phyloP scores from a whole-genome alignment of 345 rosid species.

The Psidium friedrichsthalianum region DNA sequence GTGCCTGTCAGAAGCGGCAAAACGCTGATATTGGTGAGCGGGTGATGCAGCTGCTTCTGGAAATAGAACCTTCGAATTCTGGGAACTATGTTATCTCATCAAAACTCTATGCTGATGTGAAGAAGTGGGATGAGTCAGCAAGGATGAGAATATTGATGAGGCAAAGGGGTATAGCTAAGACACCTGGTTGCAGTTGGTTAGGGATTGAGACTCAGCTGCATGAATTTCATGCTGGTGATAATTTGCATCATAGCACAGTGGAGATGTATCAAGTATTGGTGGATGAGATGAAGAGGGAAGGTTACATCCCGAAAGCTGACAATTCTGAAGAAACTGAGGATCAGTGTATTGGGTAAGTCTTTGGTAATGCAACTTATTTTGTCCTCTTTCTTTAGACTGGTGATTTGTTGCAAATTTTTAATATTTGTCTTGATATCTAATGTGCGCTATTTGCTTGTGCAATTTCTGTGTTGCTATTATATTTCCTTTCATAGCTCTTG shows the following conservation, averaged over 20 bases:
- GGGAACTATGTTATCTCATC: constrained; percentile 78
- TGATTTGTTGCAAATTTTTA: neutral
- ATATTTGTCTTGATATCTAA: neutral
- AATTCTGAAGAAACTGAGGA: constrained; percentile 2
- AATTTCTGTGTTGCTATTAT: neutral
- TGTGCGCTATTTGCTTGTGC: neutral
- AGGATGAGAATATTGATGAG: constrained; percentile 67
- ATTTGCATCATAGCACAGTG: constrained; percentile 6
- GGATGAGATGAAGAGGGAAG: constrained; percentile 61
- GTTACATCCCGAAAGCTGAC: constrained; percentile 31
- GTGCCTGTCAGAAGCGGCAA: constrained; percentile 65
- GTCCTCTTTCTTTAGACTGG: neutral
- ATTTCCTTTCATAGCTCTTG: neutral
- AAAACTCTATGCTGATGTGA: constrained; percentile 56
- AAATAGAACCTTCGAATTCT: constrained; percentile 57
- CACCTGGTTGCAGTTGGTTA: constrained; percentile 94
- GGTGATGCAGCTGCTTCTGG: constrained; percentile 45
- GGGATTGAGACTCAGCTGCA: constrained; percentile 33
- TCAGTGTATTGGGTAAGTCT: neutral
- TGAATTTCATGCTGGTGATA: constrained; percentile 70
- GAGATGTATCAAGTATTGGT: constrained; percentile 29
- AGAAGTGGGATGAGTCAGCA: constrained; percentile 70
- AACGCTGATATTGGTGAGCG: constrained; percentile 36
- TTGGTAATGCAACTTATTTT: neutral
- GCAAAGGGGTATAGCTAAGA: constrained; percentile 51